Evolutionary conservation across 768 basidiomycete genomes (phyloP).

Genomic region (Rhizopogon rudus): DNA sequence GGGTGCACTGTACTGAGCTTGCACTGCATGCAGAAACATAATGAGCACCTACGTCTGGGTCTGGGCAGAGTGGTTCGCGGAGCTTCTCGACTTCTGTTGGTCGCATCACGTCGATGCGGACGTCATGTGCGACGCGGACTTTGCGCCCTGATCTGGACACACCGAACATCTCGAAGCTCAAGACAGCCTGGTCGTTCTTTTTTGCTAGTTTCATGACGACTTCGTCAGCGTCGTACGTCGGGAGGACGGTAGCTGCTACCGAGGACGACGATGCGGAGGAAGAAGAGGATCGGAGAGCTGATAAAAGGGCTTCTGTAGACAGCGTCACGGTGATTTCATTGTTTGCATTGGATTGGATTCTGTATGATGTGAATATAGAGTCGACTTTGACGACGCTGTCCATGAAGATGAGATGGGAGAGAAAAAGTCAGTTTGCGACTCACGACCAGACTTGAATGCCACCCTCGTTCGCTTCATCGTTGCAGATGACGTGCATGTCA

Average conservation of each 20-base stretch:
- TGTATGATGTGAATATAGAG: constrained; percentile 69
- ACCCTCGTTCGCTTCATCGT: constrained; percentile 71
- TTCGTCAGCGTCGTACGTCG: constrained; percentile 50
- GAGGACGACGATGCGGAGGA: constrained; percentile 40
- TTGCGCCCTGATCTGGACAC: constrained; percentile 57
- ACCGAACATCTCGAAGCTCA: constrained; percentile 72
- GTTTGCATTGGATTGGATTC: constrained; percentile 80
- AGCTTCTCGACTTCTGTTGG: constrained; percentile 68
- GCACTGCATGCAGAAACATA: neutral
- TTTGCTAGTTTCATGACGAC: constrained; percentile 84
- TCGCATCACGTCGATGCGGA: constrained; percentile 76
- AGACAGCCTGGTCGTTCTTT: constrained; percentile 73
- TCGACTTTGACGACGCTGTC: constrained; percentile 58
- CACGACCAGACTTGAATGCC: constrained; percentile 87
- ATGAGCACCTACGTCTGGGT: constrained; percentile 61
- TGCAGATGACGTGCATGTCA: constrained; percentile 81
- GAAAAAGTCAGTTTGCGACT: constrained; percentile 32
- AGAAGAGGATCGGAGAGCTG: constrained; percentile 64
- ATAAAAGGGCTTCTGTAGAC: constrained; percentile 67
- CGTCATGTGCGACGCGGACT: constrained; percentile 72
- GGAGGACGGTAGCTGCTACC: constrained; percentile 22
- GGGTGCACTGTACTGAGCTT: neutral
- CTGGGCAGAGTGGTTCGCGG: constrained; percentile 79
- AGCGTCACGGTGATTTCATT: constrained; percentile 80
- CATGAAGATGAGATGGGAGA: constrained; percentile 6